phyloP scores from a whole-genome alignment of 176 grass and related monocot genomes.

The Otatea glauca region DNA sequence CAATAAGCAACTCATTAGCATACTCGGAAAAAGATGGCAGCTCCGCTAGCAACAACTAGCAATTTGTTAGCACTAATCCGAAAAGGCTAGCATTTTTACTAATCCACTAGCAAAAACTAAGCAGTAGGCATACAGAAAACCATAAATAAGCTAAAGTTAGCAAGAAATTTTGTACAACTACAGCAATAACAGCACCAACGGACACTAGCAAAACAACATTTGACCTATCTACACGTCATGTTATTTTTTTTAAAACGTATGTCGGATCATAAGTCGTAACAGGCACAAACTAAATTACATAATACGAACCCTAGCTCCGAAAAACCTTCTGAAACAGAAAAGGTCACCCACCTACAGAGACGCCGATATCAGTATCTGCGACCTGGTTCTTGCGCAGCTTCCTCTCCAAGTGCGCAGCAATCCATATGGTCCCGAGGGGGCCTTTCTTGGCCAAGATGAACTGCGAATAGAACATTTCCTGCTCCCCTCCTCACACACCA shows the following conservation, averaged over 20 bases:
- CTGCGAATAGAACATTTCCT: conserved; percentile 99
- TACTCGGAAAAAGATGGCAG: neutral
- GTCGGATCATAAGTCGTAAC: neutral
- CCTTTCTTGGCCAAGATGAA: conserved; percentile 99
- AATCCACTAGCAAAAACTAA: neutral
- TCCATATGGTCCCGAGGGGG: conserved; percentile 99
- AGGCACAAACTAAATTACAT: neutral
- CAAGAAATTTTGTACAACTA: neutral
- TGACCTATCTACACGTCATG: neutral
- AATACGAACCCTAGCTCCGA: conserved; percentile 37
- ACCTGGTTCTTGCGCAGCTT: conserved; percentile 99
- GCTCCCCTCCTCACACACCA: conserved; percentile 33
- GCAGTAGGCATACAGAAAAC: neutral
- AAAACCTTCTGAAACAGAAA: neutral
- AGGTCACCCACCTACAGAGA: conserved; percentile 87
- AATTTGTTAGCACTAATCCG: neutral
- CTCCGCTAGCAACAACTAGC: neutral
- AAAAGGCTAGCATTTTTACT: conserved; percentile 21
- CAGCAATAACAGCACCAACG: conserved; percentile 17
- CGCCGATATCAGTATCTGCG: conserved; percentile 95
- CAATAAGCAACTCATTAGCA: neutral
- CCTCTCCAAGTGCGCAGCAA: conserved; percentile 96
- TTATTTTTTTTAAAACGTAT: too few species aligned
- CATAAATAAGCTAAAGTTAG: conserved; percentile 37
- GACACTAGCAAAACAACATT: neutral